Base-by-base conservation (phyloP, 768 basidiomycete species). In the Rhizopogon vulgaris region DNA sequence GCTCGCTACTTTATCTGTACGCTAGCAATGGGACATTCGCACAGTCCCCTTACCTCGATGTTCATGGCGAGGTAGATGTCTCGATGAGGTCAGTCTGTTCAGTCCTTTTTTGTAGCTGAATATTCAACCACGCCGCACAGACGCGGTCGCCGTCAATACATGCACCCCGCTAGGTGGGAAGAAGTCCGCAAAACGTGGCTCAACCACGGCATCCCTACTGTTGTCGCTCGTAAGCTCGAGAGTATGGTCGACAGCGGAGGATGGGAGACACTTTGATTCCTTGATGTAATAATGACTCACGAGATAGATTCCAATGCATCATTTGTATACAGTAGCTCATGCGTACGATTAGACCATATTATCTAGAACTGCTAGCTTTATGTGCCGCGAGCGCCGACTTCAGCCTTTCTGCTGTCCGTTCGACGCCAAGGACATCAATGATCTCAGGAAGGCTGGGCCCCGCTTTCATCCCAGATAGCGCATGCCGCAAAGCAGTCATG, bases 161-260 rank as follows among this genome's bases (percentile, higher is more conserved):
- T 97, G 7, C 92, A 97, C 62, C 74, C 76, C 42, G 83, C 84
- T 2, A 76, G 96, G 25, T 89, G 90, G 83, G 94, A 98, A 61
- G 95, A 97, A 49, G 76, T 95, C 37, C 80, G 94, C 27, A 90
- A 87, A 71, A 80, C 78, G 0, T 99, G 96, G 96, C 75, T 98
- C 27, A 81, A 79, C 48, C 93, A 97, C 53, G 84, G 85, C 10
- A 87, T 98, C 41, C 92, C 95, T 2, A 94, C 90, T 2, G 73
- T 90, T 36, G 87, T 95, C 22, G 91, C 96, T 3, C 77, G 96
- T 47, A 90, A 90, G 65, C 63, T 97, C 53, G 95, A 98, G 65
- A 79, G 88, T 56, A 83, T 82, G 12, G 77, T 91, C 14, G 94
- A 96, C 64, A 84, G 79, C 28, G 92, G 94, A n/a, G 94, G 94